Evolutionary conservation across 805 yeast species (phyloP), one percentile per base, ranked within the genome.

Genomic region (Candida glaebosa): DNA sequence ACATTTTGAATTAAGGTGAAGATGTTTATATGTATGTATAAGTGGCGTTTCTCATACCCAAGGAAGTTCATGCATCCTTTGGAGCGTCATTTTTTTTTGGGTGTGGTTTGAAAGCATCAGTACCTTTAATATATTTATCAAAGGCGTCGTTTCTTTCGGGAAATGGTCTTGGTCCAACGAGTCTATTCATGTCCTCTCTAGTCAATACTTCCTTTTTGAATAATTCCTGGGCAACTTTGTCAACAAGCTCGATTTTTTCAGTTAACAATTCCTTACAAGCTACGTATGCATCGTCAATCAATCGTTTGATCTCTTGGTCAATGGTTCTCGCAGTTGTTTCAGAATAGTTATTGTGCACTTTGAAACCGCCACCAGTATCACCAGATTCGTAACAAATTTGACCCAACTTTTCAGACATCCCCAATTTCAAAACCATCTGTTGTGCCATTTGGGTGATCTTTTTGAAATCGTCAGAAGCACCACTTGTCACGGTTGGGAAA

Each of bases 381-480:
- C 49, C 75, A 26, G 66, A 63, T 43, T 77, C 82, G 44, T 76
- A 78, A 24, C 76, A 70, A 22, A 82, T 71, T 54, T 75, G 76
- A 4, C 96, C 97, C 39, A 90, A 71, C 56, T 79, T 76, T 5
- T 78, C 73, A n/a, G 93, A 83, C 95, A 89, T 87, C 22, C 96
- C 96, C 43, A 87, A 75, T 53, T 79, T 81, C 31, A 88, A 78
- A 24, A 90, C 95, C 97, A 90, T 90, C 16, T 83, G 80, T 51
- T 80, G 83, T 3, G 96, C 96, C 78, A 90, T 84, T 50, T 77
- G 80, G 1, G 96, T 89, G 30, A 89, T 87, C 58, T 90, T 87
- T 63, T 87, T 87, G 71, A 90, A 89, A 63, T 90, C 97, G 60
- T 89, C 96, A 34, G 84, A 79, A 0, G 95, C 96, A 45, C 97